Evolutionary conservation across 2,329 filamentous ascomycete genomes (phyloP).

Genomic region (Chaetomiaceae sp.): DNA sequence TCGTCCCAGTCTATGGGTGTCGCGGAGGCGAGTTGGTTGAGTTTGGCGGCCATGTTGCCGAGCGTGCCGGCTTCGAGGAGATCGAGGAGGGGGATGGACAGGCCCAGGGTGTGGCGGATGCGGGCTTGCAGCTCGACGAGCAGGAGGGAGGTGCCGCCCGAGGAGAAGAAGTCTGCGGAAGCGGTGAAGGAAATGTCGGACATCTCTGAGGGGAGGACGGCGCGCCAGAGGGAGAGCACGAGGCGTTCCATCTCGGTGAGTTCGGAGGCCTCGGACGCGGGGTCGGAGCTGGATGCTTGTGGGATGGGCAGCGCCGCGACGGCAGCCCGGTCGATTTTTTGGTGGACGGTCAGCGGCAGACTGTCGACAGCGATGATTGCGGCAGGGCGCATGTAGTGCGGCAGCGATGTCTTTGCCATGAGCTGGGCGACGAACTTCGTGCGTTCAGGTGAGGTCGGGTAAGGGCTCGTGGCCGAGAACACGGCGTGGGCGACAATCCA

Average conservation of each 20-base stretch:
- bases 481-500: conserved; percentile 5
- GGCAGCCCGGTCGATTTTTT: not conserved
- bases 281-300: not conserved
- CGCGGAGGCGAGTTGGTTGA: not conserved
- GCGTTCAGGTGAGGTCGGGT: too few species aligned
- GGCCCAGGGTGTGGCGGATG: not conserved
- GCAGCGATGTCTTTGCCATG: not conserved
- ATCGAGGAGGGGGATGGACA: not conserved
- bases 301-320: not conserved
- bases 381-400: conserved; percentile 2
- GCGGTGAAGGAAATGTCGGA: not conserved
- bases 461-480: not conserved
- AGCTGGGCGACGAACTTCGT: not conserved
- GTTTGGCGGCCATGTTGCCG: not conserved
- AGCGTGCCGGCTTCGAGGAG: not conserved
- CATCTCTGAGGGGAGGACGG: not conserved
- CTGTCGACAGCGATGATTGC: not conserved
- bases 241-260: not conserved
- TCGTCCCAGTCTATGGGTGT: not conserved
- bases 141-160: conserved; percentile 5
- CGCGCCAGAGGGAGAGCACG: not conserved
- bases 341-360: not conserved
- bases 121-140: conserved; percentile 1
- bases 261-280: not conserved
- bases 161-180: not conserved